Evolutionary conservation across 495 filamentous ascomycete genomes (phyloP).

Genomic region (Talaromyces liani): DNA sequence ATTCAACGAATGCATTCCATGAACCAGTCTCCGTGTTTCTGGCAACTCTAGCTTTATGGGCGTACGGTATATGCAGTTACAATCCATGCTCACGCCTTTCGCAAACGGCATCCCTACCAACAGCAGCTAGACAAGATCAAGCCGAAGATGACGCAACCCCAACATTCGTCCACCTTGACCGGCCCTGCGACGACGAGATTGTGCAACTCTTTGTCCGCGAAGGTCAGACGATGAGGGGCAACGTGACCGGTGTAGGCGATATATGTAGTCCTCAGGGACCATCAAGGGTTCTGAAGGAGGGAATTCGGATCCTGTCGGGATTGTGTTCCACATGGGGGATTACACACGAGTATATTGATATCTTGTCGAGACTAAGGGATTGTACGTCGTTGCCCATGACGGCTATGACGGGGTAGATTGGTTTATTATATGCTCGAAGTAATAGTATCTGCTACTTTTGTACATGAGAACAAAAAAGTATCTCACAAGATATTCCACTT

Average conservation of each 20-base stretch:
- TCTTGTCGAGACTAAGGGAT: constrained; percentile 24
- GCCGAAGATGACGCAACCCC: constrained; percentile 14
- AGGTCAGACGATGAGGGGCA: constrained; percentile 39
- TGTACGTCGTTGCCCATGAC: background rate
- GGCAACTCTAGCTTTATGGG: constrained; percentile 45
- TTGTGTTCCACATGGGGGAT: constrained; percentile 32
- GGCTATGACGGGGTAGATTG: background rate
- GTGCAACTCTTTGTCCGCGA: constrained; percentile 45
- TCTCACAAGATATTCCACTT: background rate
- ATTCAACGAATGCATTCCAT: constrained; percentile 41
- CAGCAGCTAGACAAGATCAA: background rate
- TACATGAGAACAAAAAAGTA: background rate
- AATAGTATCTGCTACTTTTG: background rate
- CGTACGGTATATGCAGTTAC: constrained; percentile 33
- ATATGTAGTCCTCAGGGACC: constrained; percentile 38
- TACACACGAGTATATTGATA: constrained; percentile 24
- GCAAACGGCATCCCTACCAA: background rate
- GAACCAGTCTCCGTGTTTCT: constrained; percentile 41
- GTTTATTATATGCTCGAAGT: background rate
- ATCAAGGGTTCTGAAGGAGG: constrained; percentile 30
- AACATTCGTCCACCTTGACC: constrained; percentile 41
- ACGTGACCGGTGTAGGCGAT: constrained; percentile 43
- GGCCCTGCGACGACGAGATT: constrained; percentile 47
- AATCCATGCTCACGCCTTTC: constrained; percentile 6
- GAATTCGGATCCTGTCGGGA: constrained; percentile 30